Conservation (phyloP, 2,329 filamentous ascomycete genomes). For the Gaeumannomyces sp. region DNA sequence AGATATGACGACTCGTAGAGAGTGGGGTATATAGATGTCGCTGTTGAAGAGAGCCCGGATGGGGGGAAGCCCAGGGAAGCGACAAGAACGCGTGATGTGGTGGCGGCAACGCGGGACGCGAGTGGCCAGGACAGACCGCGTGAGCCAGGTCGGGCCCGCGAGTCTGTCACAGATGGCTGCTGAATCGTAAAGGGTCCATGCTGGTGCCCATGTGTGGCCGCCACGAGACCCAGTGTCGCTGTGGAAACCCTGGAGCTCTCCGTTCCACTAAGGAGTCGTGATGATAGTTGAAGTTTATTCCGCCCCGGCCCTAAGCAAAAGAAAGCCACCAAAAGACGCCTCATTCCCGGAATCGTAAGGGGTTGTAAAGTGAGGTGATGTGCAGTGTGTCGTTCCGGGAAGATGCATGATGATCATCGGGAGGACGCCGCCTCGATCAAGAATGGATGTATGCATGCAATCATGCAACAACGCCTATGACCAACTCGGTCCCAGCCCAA, state of each 20-base stretch:
- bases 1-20: no score
- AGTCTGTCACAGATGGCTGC: background rate
- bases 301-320: background rate
- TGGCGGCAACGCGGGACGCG: no score
- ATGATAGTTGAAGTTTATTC: background rate
- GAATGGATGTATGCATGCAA: background rate
- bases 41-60: background rate
- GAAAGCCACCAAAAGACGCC: constrained; percentile 7
- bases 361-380: background rate
- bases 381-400: background rate
- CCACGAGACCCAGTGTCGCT: background rate
- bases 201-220: background rate
- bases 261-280: background rate
- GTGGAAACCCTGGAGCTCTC: background rate
- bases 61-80: background rate
- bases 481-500: constrained; percentile 5
- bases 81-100: background rate
- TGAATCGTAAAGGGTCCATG: background rate
- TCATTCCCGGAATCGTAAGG: background rate
- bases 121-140: no score
- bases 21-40: constrained; percentile 3
- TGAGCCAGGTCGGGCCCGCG: background rate
- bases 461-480: constrained; percentile 1
- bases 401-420: constrained; percentile 2
- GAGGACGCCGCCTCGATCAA: constrained; percentile 12